Conservation (phyloP, 495 filamentous ascomycete species). For the Parathielavia appendiculata region DNA sequence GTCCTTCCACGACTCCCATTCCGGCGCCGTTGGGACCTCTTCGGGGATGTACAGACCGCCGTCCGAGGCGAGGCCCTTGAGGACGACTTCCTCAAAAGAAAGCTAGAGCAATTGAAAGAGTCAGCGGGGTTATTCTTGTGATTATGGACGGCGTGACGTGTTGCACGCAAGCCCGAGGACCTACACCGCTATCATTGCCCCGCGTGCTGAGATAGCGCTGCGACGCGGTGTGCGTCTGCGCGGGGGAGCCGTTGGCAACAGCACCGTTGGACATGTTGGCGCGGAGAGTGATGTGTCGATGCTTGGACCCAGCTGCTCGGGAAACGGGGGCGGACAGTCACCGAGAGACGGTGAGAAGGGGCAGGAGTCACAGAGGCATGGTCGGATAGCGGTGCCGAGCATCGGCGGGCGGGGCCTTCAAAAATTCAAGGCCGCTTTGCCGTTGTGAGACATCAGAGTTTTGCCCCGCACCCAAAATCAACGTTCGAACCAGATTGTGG, state of each 20-base stretch:
- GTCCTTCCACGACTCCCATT: constrained; percentile 71
- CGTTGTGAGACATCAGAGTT: constrained; percentile 14
- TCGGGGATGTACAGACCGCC: constrained; percentile 89
- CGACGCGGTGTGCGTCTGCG: constrained; percentile 53
- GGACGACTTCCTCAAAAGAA: constrained; percentile 83
- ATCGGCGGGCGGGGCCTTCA: constrained; percentile 19
- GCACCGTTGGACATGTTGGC: constrained; percentile 28
- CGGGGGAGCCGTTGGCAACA: constrained; percentile 19
- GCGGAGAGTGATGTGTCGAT: not conserved
- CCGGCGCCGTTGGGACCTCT: constrained; percentile 59
- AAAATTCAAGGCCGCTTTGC: constrained; percentile 1
- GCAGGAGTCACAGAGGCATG: constrained; percentile 7
- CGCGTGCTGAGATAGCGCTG: constrained; percentile 79
- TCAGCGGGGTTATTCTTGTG: not conserved
- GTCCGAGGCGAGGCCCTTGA: constrained; percentile 85
- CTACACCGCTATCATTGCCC: constrained; percentile 72
- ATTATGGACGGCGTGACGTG: not conserved
- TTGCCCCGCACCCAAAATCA: constrained; percentile 24
- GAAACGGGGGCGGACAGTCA: not conserved
- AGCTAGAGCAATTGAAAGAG: constrained; percentile 47
- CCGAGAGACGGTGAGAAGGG: not conserved
- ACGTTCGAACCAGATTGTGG: constrained; percentile 6
- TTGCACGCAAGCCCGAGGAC: constrained; percentile 20
- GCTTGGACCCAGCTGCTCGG: constrained; percentile 8
- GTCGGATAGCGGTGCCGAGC: constrained; percentile 13